Base-by-base conservation (phyloP, 306 rosid genomes). In the Myrica gale region DNA sequence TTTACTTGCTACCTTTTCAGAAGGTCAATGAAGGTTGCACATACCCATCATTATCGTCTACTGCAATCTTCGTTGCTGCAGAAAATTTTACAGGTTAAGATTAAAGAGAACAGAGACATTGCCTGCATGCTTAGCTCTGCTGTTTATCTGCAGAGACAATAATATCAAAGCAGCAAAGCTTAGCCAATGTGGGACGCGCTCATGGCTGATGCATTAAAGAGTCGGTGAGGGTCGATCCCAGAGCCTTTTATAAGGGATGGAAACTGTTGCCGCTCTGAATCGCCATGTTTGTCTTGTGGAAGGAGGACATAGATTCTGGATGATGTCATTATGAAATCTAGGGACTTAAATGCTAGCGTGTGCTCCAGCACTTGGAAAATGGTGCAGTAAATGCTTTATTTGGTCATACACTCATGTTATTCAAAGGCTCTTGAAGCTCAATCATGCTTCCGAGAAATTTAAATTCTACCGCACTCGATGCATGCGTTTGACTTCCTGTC, bases 221-320 rank as follows among this genome's bases (percentile, higher is more conserved):
- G 75, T 26, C 42, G 60, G 74, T 48, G 37, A 19, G 53, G 72
- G 43, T 5, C 63, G 13, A 4, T 32, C 44, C 56, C 63, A 45
- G 76, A 41, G 75, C 32, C 17, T 68, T 48, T 71, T 69, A 56
- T 76, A 67, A 80, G 19, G 70, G 68, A 42, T 9, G 17, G 52
- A 74, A 82, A 68, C 75, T 62, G 74, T 61, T 73, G 44, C 53
- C 58, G 75, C 71, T 51, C 71, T 71, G 44, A 50, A 63, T 70
- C 84, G 41, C 19, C 74, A 69, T 74, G 71, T 75, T 13, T 85
- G 81, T 73, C 86, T 82, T 86, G 85, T 81, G 76, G 79, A 72
- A 79, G 89, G 79, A 82, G 83, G 82, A 80, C 82, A 76, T 87
- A 74, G 89, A 87, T 90, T 92, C 83, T 75, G 87, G 82, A 83